These are phyloP conservation scores for Colletotrichum orchidophilum DNA, from an alignment of 2,329 filamentous ascomycete genomes.

Conservation along the genomic window DNA sequence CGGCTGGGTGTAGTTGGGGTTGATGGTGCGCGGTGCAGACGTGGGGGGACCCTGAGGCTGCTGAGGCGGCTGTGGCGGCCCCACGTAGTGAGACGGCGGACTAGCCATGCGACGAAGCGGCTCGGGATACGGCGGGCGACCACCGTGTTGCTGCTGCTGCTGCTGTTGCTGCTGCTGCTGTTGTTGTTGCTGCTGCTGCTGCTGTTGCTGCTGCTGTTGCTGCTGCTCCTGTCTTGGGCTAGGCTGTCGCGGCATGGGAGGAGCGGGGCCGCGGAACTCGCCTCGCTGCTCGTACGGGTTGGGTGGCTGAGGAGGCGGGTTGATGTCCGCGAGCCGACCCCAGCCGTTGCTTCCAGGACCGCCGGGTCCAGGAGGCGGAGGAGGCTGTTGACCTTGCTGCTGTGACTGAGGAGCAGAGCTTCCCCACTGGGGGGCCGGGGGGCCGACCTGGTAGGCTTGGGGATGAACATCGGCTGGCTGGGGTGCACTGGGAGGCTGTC, in stretches of 20 bases:
- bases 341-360: conserved; percentile 65
- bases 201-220: conserved; percentile 48
- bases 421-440: conserved; percentile 90
- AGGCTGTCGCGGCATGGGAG: conserved; percentile 74
- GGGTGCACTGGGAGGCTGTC: conserved; percentile 79
- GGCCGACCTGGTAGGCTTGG: conserved; percentile 89
- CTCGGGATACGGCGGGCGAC: conserved; percentile 30
- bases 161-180: conserved; percentile 52
- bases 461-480: conserved; percentile 96
- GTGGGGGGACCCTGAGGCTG: conserved; percentile 49
- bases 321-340: conserved; percentile 80
- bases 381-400: conserved; percentile 47
- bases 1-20: conserved; percentile 67
- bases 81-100: conserved; percentile 59
- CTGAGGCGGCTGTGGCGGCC: conserved; percentile 61
- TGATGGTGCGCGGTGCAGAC: conserved; percentile 63
- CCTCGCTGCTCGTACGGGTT: conserved; percentile 83
- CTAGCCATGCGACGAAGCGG: conserved; percentile 62
- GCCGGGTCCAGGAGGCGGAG: conserved; percentile 68
- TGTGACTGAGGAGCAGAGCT: conserved; percentile 71
- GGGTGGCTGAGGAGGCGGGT: conserved; percentile 76
- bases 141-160: conserved; percentile 45
- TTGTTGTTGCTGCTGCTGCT: conserved; percentile 61
- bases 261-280: conserved; percentile 76
- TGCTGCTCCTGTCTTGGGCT: conserved; percentile 81